Evolutionary conservation across 208 protist genomes (phyloP), one percentile per base, ranked within the genome.

Genomic region (Trypanosoma lewisi): DNA sequence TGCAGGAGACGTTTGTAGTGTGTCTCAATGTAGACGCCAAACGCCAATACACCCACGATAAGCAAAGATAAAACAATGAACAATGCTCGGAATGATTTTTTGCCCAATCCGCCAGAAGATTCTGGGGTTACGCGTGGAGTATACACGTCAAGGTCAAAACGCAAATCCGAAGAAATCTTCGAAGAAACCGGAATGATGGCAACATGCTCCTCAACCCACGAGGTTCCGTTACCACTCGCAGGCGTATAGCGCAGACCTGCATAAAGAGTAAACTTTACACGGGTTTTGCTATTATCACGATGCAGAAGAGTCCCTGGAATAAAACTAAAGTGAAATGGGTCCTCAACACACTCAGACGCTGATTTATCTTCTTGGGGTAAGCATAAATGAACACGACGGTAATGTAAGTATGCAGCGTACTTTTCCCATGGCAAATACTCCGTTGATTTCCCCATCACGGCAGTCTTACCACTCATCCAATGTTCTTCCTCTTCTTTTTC

Each of bases 311-410:
- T 60, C 30, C 89, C 89, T 23, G 89, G 89, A 45, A 89, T 73
- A 64, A 95, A 89, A 57, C 77, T 78, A 65, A 95, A 95, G 67
- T 85, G 72, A 69, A 89, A 91, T 11, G 85, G 79, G 42, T 88
- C 78, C 14, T 59, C 37, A 31, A 70, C 37, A 31, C 60, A 69
- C 55, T 33, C 39, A 54, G 12, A 28, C 50, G n/a, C 21, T 31
- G 54, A 36, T 23, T 34, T 61, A 11, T 25, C 16, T 12, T 5
- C 19, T 42, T 4, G 31, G 39, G 37, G 30, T 21, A 17, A 39
- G 17, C 47, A 34, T 66, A 73, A 19, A 42, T 60, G 8, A 37
- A 91, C 64, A 53, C 82, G 83, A 36, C 83, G 83, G 70, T 94
- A 94, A 62, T 73, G 85, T 37, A 94, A 58, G 61, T 74, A 89